Conservation (phyloP, 495 filamentous ascomycete species). For the Evernia prunastri region DNA sequence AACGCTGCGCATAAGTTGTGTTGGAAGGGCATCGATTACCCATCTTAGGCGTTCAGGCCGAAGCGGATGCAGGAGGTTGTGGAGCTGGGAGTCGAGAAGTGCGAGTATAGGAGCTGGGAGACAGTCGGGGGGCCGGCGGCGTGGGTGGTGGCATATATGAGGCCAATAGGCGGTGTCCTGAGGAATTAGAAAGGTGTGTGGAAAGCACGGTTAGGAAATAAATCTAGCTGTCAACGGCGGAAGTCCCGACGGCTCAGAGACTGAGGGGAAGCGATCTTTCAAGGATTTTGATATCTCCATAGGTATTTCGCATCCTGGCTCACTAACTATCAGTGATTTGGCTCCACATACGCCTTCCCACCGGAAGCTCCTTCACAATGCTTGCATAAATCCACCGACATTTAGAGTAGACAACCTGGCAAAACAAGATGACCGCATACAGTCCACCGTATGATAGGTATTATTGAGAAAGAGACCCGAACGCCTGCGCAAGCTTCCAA, state of each 20-base stretch:
- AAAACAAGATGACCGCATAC: not conserved
- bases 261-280: not conserved
- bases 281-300: not conserved
- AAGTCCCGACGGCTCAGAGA: not conserved
- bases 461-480: not conserved
- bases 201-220: not conserved
- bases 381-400: not conserved
- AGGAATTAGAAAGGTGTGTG: not conserved
- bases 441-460: not conserved
- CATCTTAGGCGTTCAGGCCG: not conserved
- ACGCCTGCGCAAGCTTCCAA: slow-evolving; percentile 5
- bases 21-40: slow-evolving; percentile 6
- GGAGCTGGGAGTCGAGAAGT: not conserved
- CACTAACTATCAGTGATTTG: not conserved
- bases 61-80: slow-evolving; percentile 8
- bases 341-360: not conserved
- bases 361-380: not conserved
- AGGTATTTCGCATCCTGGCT: not conserved
- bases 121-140: not conserved
- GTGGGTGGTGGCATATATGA: not conserved
- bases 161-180: not conserved
- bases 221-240: not conserved
- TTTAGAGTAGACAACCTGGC: not conserved
- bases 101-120: slow-evolving; percentile 8
- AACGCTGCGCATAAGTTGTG: not conserved